Evolutionary conservation across 1,139 yeast species (phyloP).

Genomic region (Debaryomycetaceae sp.): DNA sequence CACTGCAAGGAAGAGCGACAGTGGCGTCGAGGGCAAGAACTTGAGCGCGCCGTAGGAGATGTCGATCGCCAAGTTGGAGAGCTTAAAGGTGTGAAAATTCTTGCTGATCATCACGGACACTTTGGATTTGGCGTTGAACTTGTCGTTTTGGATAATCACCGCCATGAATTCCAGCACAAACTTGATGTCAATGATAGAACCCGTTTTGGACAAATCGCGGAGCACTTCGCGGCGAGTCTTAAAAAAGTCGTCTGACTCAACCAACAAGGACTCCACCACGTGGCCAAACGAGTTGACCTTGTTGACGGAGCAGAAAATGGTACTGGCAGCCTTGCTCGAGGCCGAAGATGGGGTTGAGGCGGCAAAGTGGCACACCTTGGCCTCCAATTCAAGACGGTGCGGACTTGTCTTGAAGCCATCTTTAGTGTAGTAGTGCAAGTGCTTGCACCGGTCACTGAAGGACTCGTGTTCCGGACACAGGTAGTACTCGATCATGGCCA

Average conservation of each 20-base stretch:
- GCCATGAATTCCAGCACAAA: constrained; percentile 51
- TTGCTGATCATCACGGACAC: constrained; percentile 53
- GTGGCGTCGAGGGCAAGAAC: constrained; percentile 52
- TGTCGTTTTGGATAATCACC: constrained; percentile 47
- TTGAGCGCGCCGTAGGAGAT: constrained; percentile 41
- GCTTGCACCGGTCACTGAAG: constrained; percentile 26
- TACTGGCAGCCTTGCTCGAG: constrained; percentile 32
- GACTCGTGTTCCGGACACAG: constrained; percentile 29
- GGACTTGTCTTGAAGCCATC: constrained; percentile 50
- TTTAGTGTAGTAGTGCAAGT: constrained; percentile 41
- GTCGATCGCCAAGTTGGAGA: constrained; percentile 49
- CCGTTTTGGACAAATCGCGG: constrained; percentile 25
- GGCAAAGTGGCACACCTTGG: constrained; percentile 48
- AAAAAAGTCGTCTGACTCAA: constrained; percentile 54
- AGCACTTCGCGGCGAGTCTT: constrained; percentile 21
- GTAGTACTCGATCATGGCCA: constrained; percentile 33
- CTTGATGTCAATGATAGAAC: constrained; percentile 42
- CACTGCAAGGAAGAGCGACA: constrained; percentile 52
- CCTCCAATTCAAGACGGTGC: constrained; percentile 24
- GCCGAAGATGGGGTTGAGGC: constrained; percentile 35
- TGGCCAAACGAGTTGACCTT: constrained; percentile 41
- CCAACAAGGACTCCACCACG: constrained; percentile 37
- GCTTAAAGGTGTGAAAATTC: constrained; percentile 49
- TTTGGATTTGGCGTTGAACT: constrained; percentile 35
- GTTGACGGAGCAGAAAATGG: constrained; percentile 48